Evolutionary conservation across 2,329 filamentous ascomycete genomes (phyloP), one percentile per base, ranked within the genome.

Genomic region (Alternaria longipes): DNA sequence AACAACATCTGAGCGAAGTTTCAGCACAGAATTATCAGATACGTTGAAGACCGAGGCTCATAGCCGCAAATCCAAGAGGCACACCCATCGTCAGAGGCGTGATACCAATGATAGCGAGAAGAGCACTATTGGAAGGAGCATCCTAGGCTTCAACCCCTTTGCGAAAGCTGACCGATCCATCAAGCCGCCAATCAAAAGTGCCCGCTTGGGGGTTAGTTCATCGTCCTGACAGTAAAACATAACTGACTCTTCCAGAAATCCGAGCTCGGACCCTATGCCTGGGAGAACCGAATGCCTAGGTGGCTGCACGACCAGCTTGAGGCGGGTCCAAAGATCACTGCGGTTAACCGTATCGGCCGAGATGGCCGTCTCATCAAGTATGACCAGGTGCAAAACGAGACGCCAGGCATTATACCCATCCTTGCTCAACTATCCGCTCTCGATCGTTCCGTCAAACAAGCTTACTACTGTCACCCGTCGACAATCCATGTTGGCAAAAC

Each of bases 401-500:
- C 81, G 0, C 74, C 76, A 2, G 81, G 79, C 24, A 69, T 83
- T 16, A 77, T 84, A 22, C 79, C 79, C 6, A 74, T 83, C n/a
- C 75, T 84, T 5, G 80, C 81, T 30, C 81, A 83, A 58, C 68
- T 85, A 4, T 81, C 79, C 44, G 84, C 89, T 41, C 84, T 90
- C 56, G 92, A 91, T 69, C 74, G 80, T 8, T 81, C 82, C 5
- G 91, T 92, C 1, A 82, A 86, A 54, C 87, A 87, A 65, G 91
- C 92, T 6, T 97, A 93, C 71, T 82, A 97, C 34, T 97, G 94
- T 76, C 89, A 93, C 71, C 86, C 90, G 1, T 83, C 84, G 49
- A 90, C 93, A 0, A 84, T 89, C 50, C 94, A 97, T 72, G 85
- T 98, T 26, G 92, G 91, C 53, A 97, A 97, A 72, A 84, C 75